phyloP scores from a whole-genome alignment of 345 rosid genomes.

The Microthlaspi erraticum region DNA sequence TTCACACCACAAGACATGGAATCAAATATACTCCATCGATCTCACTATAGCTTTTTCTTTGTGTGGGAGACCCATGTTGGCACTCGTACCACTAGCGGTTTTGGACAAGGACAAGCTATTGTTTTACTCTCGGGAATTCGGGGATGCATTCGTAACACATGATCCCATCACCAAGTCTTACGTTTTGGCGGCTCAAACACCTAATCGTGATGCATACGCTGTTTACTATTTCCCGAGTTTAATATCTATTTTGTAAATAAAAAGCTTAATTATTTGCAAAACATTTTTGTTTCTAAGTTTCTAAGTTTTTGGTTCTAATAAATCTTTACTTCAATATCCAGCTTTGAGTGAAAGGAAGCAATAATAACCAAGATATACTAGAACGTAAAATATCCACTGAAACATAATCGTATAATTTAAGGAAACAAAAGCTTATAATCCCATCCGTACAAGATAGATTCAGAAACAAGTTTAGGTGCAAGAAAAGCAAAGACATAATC shows the following conservation, averaged over 20 bases:
- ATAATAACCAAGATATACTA: too few relatives aligned
- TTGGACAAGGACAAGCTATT: conserved; percentile 2
- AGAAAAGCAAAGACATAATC: conserved; percentile 12
- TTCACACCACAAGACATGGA: conserved; percentile 13
- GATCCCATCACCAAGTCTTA: conserved; percentile 5
- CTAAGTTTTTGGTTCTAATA: not conserved
- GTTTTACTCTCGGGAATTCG: not conserved
- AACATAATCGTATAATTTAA: too few relatives aligned
- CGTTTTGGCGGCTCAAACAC: not conserved
- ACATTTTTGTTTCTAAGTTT: not conserved
- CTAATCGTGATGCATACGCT: not conserved
- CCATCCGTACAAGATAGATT: not conserved
- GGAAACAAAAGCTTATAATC: not conserved
- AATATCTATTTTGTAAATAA: conserved; percentile 5
- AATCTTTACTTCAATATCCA: not conserved
- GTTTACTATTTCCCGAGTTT: not conserved
- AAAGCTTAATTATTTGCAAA: not conserved
- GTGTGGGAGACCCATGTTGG: rapidly evolving
- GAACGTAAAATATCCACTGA: too few relatives aligned
- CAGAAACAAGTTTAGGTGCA: not conserved
- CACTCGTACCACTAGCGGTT: not conserved
- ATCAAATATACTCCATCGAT: not conserved
- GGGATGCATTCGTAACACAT: not conserved
- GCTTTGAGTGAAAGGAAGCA: too few relatives aligned
- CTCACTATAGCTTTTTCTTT: not conserved